A percentile compares a stretch with the other conserved stretches of the same genome.
Evolutionary conservation across 257 asterid genomes (phyloP).

Genomic region (Salvia miltiorrhiza): DNA sequence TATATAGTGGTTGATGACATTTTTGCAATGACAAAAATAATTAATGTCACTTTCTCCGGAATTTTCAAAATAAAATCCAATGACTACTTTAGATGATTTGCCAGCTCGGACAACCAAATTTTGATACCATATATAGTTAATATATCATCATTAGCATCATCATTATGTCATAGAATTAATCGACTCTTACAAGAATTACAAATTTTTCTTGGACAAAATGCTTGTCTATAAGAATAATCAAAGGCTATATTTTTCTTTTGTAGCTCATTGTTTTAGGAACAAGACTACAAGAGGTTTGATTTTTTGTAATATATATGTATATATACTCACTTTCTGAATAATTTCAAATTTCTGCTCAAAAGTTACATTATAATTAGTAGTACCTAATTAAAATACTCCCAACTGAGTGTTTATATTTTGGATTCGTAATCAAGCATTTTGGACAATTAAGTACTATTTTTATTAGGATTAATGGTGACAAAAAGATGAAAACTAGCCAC

Average conservation of each 20-base stretch:
- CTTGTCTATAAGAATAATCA: slow-evolving; percentile 19
- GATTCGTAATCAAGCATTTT: too few relatives aligned
- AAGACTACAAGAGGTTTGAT: not conserved
- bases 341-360: too few relatives aligned
- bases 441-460: too few relatives aligned
- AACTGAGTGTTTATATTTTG: too few relatives aligned
- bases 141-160: slow-evolving; percentile 33
- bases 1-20: slow-evolving; percentile 48
- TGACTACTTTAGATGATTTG: slow-evolving; percentile 27
- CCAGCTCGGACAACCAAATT: slow-evolving; percentile 43
- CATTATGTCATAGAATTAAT: slow-evolving; percentile 32
- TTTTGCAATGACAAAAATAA: slow-evolving; percentile 19
- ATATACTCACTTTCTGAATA: too few relatives aligned
- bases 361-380: too few relatives aligned
- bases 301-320: not conserved
- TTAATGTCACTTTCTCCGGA: slow-evolving; percentile 35
- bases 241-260: not conserved
- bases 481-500: too few relatives aligned
- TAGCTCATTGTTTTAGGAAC: not conserved
- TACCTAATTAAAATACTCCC: too few relatives aligned
- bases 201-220: not conserved
- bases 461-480: too few relatives aligned
- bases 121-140: slow-evolving; percentile 19
- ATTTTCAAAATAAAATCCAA: slow-evolving; percentile 14
- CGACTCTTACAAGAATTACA: not conserved